Evolutionary conservation across 164 flowering plant genomes (phyloP).

Genomic region (Dillenia suffruticosa): DNA sequence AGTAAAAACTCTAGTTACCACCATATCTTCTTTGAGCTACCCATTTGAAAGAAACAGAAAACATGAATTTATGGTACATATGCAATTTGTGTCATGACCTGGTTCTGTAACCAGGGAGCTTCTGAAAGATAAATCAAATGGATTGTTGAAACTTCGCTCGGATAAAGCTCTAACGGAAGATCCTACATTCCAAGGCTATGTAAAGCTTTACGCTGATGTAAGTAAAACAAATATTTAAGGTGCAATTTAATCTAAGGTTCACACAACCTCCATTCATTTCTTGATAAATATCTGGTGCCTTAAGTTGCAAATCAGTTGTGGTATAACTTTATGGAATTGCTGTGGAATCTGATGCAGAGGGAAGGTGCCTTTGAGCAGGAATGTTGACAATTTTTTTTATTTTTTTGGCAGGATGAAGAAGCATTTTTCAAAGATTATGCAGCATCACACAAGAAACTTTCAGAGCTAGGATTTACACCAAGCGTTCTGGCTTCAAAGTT

Average conservation of each 20-base stretch:
- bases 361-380: too few species aligned
- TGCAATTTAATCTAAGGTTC: too few species aligned
- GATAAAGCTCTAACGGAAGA: slow-evolving; percentile 64
- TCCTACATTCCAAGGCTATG: slow-evolving; percentile 54
- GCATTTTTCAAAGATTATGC: slow-evolving; percentile 85
- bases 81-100: too few species aligned
- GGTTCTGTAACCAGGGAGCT: slow-evolving; percentile 49
- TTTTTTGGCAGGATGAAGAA: slow-evolving; percentile 61
- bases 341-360: too few species aligned
- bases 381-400: not conserved
- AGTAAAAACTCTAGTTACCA: slow-evolving; percentile 31
- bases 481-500: slow-evolving; percentile 12
- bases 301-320: too few species aligned
- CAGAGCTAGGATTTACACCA: slow-evolving; percentile 78
- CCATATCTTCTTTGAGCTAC: too few species aligned
- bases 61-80: too few species aligned
- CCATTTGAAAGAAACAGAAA: too few species aligned
- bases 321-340: too few species aligned
- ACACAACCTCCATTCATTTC: too few species aligned
- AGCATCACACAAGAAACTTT: slow-evolving; percentile 78
- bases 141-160: slow-evolving; percentile 66
- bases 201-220: slow-evolving; percentile 74
- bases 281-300: too few species aligned
- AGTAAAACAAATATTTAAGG: too few species aligned
- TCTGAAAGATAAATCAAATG: slow-evolving; percentile 49